Base-by-base conservation (phyloP, 176 grass and related monocot genomes). In the Ensete glaucum region DNA sequence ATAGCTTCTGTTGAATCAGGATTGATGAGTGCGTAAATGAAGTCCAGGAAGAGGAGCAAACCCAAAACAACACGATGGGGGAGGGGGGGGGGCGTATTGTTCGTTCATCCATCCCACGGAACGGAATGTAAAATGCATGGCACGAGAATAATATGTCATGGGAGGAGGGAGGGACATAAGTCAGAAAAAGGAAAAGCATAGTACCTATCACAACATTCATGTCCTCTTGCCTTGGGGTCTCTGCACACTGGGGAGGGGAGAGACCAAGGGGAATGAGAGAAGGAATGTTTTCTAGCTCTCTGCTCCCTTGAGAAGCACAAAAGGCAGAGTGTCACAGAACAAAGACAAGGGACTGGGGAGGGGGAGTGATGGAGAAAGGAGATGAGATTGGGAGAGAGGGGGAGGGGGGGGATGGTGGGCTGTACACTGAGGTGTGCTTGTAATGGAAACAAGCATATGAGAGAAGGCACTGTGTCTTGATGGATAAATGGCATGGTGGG, bases 391-490 rank as follows among this genome's bases (percentile, higher is more conserved):
- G 59, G 74, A 8, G 22, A 3, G 24, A 25, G 24, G 24, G 24
- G 24, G 24, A 1, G 24, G 24, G 24, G 24, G 24, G 1, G 34
- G 3, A 3, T 23, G 34, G 34, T 43, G 34, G 34, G 34, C 29
- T 63, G 76, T 24, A 77, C 76, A 67, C 24, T 29, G 76, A 69
- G 34, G 76, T 67, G 51, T 78, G 63, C 76, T 78, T 78, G 12
- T 67, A 21, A 54, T 78, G 64, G 62, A 27, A 66, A 67, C 64
- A 68, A 54, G 51, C 64, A 67, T 20, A 15, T 53, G 60, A 67
- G 52, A 53, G 62, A 34, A 54, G 27, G 50, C 74, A 64, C 17
- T 76, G 53, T n/a, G 25, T 62, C 1, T 78, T 78, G 76, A 78
- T 78, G 54, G 76, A 54, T 78, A 78, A 78, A 78, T 78, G 76